Percentiles rank a stretch among this genome's conserved stretches.
These are phyloP conservation scores for Mortierella sp. DNA, from an alignment of 371 early-diverging fungal species.

Conservation along the genomic window DNA sequence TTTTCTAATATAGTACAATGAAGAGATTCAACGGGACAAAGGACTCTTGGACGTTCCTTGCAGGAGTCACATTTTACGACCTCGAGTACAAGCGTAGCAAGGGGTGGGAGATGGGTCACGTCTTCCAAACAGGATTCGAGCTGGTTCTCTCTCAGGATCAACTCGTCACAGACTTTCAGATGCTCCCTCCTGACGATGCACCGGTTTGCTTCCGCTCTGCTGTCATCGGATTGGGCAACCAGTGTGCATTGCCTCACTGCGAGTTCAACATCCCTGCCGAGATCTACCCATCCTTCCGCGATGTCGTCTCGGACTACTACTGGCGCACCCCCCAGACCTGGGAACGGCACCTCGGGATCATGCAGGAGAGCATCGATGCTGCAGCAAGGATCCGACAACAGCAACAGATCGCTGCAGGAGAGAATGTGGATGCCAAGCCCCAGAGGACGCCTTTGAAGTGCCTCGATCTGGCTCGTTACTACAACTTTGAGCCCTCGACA, in stretches of 20 bases:
- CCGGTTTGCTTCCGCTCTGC: slow-evolving; percentile 66
- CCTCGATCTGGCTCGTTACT: slow-evolving; percentile 30
- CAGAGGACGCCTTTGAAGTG: slow-evolving; percentile 19
- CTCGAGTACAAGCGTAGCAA: slow-evolving; percentile 19
- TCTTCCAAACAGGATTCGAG: slow-evolving; percentile 54
- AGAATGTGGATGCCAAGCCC: neutral
- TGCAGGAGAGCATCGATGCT: neutral
- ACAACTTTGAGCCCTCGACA: slow-evolving; percentile 31
- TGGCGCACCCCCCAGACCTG: slow-evolving; percentile 16
- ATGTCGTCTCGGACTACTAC: slow-evolving; percentile 40
- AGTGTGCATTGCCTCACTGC: slow-evolving; percentile 63
- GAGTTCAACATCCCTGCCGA: slow-evolving; percentile 58
- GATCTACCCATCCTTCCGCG: slow-evolving; percentile 57
- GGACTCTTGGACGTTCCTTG: slow-evolving; percentile 59
- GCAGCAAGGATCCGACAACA: neutral
- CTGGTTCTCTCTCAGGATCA: slow-evolving; percentile 56
- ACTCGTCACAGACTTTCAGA: slow-evolving; percentile 49
- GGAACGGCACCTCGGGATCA: slow-evolving; percentile 5
- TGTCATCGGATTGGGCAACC: slow-evolving; percentile 63
- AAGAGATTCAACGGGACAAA: slow-evolving; percentile 46
- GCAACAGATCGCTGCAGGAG: neutral
- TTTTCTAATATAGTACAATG: slow-evolving; percentile 53
- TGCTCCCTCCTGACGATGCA: slow-evolving; percentile 38
- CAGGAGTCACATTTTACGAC: slow-evolving; percentile 14
- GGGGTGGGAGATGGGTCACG: slow-evolving; percentile 52